Base-by-base conservation (phyloP, 768 basidiomycete species). In the Scleroderma citrinum region DNA sequence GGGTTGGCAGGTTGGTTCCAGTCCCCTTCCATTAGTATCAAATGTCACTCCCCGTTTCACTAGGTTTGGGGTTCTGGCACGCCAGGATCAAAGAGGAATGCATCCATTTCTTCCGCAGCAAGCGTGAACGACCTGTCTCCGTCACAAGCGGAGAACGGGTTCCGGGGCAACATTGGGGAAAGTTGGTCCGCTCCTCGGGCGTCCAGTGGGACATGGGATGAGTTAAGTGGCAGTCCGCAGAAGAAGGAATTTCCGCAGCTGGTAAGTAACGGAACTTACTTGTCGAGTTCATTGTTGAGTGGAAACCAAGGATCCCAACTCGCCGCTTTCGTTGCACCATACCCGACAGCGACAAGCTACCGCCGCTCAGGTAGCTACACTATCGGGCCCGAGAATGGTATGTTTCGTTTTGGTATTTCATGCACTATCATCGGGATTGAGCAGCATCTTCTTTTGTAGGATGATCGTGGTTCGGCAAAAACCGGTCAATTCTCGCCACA, bases 1-100 rank as follows among this genome's bases (percentile, higher is more conserved):
- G 44, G 79, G 83, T 38, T 86, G 85, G 84, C 82, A 85, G 77
- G 85, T 79, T 48, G 42, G 76, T 69, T 50, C 38, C 47, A 47
- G 55, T 45, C 20, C 43, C 30, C 24, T 49, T 49, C 17, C 48
- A 47, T 30, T 44, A 46, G 36, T 32, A 36, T 38, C 17, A 8
- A 19, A 32, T 56, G 30, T 2, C 34, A 48, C 51, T 31, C 59
- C 41, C 46, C 50, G 32, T 51, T 16, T 19, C 24, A 6, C 43
- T 49, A 85, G 83, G 80, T 83, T 47, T 85, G 83, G 83, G 72
- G 71, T 44, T 69, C 76, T 55, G 59, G 71, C 35, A 60, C 74
- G 24, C 72, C 77, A 34, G 65, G 70, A 24, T 75, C 81, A 4
- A 75, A 72, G 57, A 73, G 81, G 54, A 83, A 83, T 56, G 69